Base-by-base conservation (phyloP, 306 rosid genomes). In the Nissolia schottii region DNA sequence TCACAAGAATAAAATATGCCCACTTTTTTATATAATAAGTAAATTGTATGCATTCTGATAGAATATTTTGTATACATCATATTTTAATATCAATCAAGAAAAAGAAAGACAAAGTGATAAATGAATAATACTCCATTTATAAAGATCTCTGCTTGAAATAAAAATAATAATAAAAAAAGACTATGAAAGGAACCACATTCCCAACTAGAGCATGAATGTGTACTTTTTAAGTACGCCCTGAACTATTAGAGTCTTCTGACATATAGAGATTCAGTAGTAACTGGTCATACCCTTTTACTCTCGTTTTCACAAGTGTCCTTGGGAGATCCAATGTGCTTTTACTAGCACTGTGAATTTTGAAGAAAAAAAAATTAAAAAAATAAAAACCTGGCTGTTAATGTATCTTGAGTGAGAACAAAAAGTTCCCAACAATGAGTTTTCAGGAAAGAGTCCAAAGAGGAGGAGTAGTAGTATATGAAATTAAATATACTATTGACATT, bases 361-460 rank as follows among this genome's bases (percentile, higher is more conserved):
- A n/a, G n/a, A n/a, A n/a, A n/a, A n/a, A n/a, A n/a, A n/a, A n/a
- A n/a, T n/a, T n/a, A n/a, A n/a, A n/a, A n/a, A n/a, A n/a, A n/a
- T n/a, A n/a, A n/a, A 45, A 80, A 24, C 70, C 11, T 53, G 23
- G 48, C 4, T 58, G 73, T 77, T 60, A 45, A 79, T 72, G 76
- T 74, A 4, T 29, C 29, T 61, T 32, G 59, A 51, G 24, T 72
- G 16, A 73, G 76, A 77, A 73, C 82, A 82, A 78, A 87, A 77
- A 83, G 82, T 73, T 78, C 20, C 70, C n/a, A n/a, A n/a, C n/a
- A 75, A 71, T 40, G 50, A 72, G 86, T 75, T 82, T 84, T 84
- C 70, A 73, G 71, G 73, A 83, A 65, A 80, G 84, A 80, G 82
- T 86, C 88, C 83, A 76, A 79, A n/a, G n/a, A n/a, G n/a, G 77